These are phyloP conservation scores for Sarocladium brachiariae DNA, from an alignment of 2,329 filamentous ascomycete genomes.

Conservation along the genomic window DNA sequence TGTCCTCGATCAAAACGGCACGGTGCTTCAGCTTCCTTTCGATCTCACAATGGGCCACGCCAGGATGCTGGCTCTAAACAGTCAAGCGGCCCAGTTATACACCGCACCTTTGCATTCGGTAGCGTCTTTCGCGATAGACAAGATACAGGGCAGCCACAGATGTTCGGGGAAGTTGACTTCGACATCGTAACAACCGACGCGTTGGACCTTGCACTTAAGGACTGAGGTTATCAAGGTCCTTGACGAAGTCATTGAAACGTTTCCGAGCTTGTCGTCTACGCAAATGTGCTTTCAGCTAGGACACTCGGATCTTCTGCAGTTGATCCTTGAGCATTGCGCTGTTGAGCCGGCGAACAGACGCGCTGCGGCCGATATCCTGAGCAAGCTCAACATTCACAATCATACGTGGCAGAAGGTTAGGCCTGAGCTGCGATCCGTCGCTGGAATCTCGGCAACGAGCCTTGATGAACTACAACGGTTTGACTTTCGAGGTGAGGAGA, in stretches of 20 bases:
- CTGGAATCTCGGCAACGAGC: constrained; percentile 79
- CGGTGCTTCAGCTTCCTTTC: constrained; percentile 87
- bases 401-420: constrained; percentile 79
- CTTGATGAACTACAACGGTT: constrained; percentile 86
- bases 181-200: constrained; percentile 85
- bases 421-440: constrained; percentile 71
- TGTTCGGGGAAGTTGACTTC: constrained; percentile 88
- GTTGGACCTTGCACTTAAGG: constrained; percentile 77
- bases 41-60: constrained; percentile 89
- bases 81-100: constrained; percentile 50
- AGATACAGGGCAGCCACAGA: constrained; percentile 73
- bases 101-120: constrained; percentile 81
- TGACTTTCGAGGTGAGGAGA: constrained; percentile 67
- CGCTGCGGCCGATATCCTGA: constrained; percentile 74
- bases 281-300: constrained; percentile 87
- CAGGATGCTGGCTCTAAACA: constrained; percentile 71
- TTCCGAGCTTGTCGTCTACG: constrained; percentile 64
- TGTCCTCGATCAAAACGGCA: constrained; percentile 75
- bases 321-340: constrained; percentile 86
- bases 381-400: constrained; percentile 76
- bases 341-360: constrained; percentile 63
- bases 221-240: constrained; percentile 92
- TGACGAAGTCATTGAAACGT: constrained; percentile 78
- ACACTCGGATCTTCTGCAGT: constrained; percentile 76
- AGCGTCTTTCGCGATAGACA: constrained; percentile 76